Evolutionary conservation across 345 rosid species (phyloP).

Genomic region (Linum lewisii): DNA sequence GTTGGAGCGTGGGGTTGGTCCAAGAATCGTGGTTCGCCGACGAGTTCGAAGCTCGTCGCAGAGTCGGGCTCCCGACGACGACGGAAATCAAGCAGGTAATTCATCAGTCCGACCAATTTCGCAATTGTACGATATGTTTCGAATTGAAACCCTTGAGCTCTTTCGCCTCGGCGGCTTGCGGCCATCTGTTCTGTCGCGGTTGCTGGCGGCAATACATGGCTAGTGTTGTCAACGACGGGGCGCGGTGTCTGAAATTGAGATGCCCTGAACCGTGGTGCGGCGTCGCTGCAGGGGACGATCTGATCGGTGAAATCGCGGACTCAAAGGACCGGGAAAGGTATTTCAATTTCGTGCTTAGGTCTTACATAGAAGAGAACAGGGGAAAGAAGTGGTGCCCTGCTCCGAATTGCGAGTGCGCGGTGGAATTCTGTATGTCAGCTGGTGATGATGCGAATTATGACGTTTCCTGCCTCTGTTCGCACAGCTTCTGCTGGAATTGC

Average conservation of each 20-base stretch:
- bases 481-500: too few species aligned
- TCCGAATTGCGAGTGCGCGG: slow-evolving; percentile 19
- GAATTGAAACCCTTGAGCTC: slow-evolving; percentile 1
- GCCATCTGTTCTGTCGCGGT: slow-evolving; percentile 21
- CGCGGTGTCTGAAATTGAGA: slow-evolving; percentile 20
- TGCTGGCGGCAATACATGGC: slow-evolving; percentile 28
- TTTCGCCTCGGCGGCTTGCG: slow-evolving; percentile 18
- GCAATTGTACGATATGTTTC: slow-evolving; percentile 24
- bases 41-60: slow-evolving; percentile 13
- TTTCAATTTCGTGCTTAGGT: slow-evolving; percentile 12
- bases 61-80: slow-evolving; percentile 11
- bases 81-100: neutral
- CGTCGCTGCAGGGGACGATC: slow-evolving; percentile 16
- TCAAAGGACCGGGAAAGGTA: slow-evolving; percentile 17
- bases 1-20: slow-evolving; percentile 10
- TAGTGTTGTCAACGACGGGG: slow-evolving; percentile 21
- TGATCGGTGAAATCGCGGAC: slow-evolving; percentile 12
- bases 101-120: too few species aligned
- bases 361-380: slow-evolving; percentile 19
- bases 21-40: slow-evolving; percentile 17
- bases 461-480: too few species aligned
- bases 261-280: slow-evolving; percentile 23
- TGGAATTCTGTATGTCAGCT: slow-evolving; percentile 8
- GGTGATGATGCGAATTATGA: slow-evolving; percentile 15
- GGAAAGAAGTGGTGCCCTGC: slow-evolving; percentile 31